phyloP scores from a whole-genome alignment of 176 grass and related monocot species.

The Oryza officinalis region DNA sequence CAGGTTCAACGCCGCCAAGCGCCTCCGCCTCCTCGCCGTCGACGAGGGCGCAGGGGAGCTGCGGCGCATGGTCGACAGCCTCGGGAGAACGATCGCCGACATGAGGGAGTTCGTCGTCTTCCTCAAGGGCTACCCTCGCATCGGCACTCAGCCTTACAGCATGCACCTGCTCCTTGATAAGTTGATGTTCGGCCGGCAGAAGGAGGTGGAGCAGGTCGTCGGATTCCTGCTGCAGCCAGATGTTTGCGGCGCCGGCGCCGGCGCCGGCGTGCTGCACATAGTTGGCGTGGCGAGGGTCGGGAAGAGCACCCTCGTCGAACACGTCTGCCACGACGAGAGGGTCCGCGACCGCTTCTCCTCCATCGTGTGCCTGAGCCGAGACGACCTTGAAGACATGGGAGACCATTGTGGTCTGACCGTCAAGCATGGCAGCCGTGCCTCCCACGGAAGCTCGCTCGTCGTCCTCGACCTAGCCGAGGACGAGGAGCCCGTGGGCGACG shows the following conservation, averaged over 20 bases:
- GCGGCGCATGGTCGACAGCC: conserved; percentile 7
- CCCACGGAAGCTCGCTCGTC: neutral
- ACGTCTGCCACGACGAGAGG: conserved; percentile 41
- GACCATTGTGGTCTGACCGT: neutral
- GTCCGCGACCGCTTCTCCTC: conserved; percentile 34
- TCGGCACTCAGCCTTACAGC: conserved; percentile 7
- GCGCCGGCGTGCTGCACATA: conserved; percentile 15
- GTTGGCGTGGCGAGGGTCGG: conserved; percentile 20
- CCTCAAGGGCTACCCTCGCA: conserved; percentile 18
- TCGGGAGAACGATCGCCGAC: conserved; percentile 13
- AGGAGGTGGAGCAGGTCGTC: conserved; percentile 18
- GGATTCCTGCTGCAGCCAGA: conserved; percentile 3
- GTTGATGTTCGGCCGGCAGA: conserved; percentile 38
- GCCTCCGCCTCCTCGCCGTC: neutral
- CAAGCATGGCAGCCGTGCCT: neutral
- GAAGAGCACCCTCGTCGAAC: conserved; percentile 48
- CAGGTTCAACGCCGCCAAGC: conserved; percentile 28
- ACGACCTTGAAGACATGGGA: neutral
- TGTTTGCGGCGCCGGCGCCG: accelerated
- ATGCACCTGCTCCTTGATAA: conserved; percentile 20
- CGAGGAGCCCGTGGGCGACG: neutral
- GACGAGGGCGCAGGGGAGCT: neutral
- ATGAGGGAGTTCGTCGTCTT: conserved; percentile 30
- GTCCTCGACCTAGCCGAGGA: neutral
- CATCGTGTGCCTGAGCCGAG: neutral